phyloP scores from a whole-genome alignment of 495 filamentous ascomycete species.

The Daldinia grandis region DNA sequence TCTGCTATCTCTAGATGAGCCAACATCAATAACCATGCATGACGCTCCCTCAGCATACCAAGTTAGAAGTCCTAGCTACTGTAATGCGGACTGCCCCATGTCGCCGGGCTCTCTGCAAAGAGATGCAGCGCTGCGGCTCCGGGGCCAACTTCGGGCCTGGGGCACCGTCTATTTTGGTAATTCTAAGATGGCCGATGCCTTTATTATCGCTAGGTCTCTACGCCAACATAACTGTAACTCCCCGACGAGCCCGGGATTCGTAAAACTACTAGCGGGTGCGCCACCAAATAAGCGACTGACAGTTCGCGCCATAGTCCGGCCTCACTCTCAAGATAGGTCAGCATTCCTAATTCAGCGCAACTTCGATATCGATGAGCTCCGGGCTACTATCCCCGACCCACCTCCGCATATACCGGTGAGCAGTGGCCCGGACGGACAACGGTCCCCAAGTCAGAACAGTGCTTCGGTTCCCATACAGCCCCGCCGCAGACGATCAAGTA shows the following conservation, averaged over 20 bases:
- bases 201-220: slow-evolving; percentile 52
- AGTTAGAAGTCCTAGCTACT: slow-evolving; percentile 6
- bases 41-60: neutral
- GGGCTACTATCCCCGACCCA: slow-evolving; percentile 48
- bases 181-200: slow-evolving; percentile 47
- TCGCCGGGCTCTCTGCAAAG: slow-evolving; percentile 10
- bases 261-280: slow-evolving; percentile 13
- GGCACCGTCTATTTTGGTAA: slow-evolving; percentile 49
- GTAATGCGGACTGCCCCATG: neutral
- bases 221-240: slow-evolving; percentile 43
- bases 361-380: slow-evolving; percentile 56
- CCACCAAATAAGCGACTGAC: slow-evolving; percentile 41
- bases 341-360: slow-evolving; percentile 58
- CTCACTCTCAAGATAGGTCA: slow-evolving; percentile 50
- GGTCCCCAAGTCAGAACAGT: neutral
- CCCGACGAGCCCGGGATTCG: slow-evolving; percentile 10
- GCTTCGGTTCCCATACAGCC: slow-evolving; percentile 14
- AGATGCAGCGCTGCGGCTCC: slow-evolving; percentile 13
- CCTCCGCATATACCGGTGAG: neutral
- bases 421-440: slow-evolving; percentile 5
- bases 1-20: neutral
- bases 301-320: slow-evolving; percentile 57
- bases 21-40: slow-evolving; percentile 3
- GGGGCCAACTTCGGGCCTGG: slow-evolving; percentile 45
- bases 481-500: slow-evolving; percentile 22